Conservation (phyloP, 2,329 filamentous ascomycete species). For the Zymoseptoria tritici region DNA sequence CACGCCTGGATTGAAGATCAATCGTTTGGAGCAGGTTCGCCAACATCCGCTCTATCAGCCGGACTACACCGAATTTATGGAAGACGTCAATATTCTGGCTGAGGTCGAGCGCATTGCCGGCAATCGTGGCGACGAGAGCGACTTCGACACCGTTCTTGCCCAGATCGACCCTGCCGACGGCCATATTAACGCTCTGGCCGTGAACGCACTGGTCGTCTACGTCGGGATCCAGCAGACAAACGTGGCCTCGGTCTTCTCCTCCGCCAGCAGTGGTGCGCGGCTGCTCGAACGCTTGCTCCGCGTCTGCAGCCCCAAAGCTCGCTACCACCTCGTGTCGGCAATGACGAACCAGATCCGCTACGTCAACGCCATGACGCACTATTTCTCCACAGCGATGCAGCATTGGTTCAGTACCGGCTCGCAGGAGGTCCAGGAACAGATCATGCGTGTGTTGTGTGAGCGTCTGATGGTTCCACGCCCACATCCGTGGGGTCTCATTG, state of each 20-base stretch:
- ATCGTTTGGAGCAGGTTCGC: slow-evolving; percentile 66
- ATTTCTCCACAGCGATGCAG: slow-evolving; percentile 79
- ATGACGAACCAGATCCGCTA: slow-evolving; percentile 89
- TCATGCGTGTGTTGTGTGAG: slow-evolving; percentile 82
- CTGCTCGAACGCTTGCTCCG: slow-evolving; percentile 70
- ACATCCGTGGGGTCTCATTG: slow-evolving; percentile 90
- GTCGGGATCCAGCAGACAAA: slow-evolving; percentile 63
- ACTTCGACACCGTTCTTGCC: slow-evolving; percentile 69
- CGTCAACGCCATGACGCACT: slow-evolving; percentile 82
- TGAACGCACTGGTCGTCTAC: slow-evolving; percentile 79
- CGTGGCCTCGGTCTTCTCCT: slow-evolving; percentile 56
- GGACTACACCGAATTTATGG: slow-evolving; percentile 49
- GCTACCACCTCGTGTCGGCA: slow-evolving; percentile 76
- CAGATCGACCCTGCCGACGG: slow-evolving; percentile 53
- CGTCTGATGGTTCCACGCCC: slow-evolving; percentile 81
- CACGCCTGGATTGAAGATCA: slow-evolving; percentile 65
- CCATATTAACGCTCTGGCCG: slow-evolving; percentile 44
- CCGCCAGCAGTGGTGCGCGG: slow-evolving; percentile 59
- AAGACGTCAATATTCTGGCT: slow-evolving; percentile 46
- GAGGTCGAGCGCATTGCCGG: slow-evolving; percentile 44
- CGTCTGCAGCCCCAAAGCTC: slow-evolving; percentile 65
- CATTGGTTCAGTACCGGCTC: slow-evolving; percentile 61
- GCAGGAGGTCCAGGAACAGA: slow-evolving; percentile 83
- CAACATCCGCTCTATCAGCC: slow-evolving; percentile 58
- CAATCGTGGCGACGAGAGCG: slow-evolving; percentile 54